These are phyloP conservation scores for Tylopilus subfusipes DNA, from an alignment of 768 basidiomycete genomes.

Conservation along the genomic window DNA sequence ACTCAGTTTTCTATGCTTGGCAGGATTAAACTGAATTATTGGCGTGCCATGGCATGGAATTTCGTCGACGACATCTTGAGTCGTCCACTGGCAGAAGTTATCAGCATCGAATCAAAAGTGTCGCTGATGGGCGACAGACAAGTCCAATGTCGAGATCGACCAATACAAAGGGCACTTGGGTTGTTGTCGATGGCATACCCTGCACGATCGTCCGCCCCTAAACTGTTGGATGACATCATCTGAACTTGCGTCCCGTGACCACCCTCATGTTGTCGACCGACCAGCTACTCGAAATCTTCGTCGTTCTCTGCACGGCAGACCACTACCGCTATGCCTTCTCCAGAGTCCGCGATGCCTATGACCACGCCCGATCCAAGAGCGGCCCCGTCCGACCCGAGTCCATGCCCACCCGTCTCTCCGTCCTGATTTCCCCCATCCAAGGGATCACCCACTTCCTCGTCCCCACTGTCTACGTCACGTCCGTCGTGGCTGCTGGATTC, in stretches of 20 bases:
- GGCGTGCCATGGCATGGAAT: too few relatives aligned
- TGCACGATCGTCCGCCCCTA: background rate
- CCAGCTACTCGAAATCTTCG: background rate
- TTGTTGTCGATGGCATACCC: too few relatives aligned
- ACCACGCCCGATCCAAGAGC: constrained; percentile 1
- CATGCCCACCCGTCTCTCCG: background rate
- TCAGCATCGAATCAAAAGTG: too few relatives aligned
- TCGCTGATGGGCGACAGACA: too few relatives aligned
- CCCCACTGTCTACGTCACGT: background rate
- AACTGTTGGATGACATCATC: background rate
- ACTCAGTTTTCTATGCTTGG: too few relatives aligned
- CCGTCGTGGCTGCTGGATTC: background rate
- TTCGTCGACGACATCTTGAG: too few relatives aligned
- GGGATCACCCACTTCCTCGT: background rate
- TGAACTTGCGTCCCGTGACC: too few relatives aligned
- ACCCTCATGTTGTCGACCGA: background rate
- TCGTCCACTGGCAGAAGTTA: too few relatives aligned
- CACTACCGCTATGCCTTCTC: background rate
- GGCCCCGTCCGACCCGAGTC: constrained; percentile 6
- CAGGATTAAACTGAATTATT: too few relatives aligned
- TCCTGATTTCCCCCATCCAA: background rate
- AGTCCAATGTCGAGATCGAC: too few relatives aligned
- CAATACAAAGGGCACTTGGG: too few relatives aligned
- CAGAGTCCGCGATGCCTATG: background rate
- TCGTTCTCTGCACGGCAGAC: background rate